A percentile compares a stretch with the other conserved stretches of the same genome.
Evolutionary conservation across 1,284 basidiomycete genomes (phyloP).

Genomic region (Leccinum insolens): DNA sequence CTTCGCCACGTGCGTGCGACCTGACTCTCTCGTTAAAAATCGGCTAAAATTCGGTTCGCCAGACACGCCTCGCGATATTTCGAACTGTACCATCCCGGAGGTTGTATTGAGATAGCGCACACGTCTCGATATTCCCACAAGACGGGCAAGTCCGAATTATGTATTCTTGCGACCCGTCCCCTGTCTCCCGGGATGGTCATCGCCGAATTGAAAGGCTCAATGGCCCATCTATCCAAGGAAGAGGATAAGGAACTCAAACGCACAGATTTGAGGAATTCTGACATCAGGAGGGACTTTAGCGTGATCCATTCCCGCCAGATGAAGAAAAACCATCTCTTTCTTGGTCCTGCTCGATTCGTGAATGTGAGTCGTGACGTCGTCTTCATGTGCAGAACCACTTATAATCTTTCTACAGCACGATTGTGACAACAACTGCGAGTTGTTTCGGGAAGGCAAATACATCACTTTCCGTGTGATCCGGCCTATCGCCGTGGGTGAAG

Average conservation of each 20-base stretch:
- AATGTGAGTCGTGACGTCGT: slow-evolving; percentile 65
- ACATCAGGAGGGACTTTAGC: slow-evolving; percentile 86
- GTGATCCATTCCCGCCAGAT: slow-evolving; percentile 89
- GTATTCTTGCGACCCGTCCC: slow-evolving; percentile 81
- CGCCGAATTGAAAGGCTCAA: slow-evolving; percentile 83
- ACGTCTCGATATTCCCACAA: slow-evolving; percentile 82
- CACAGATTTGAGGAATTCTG: slow-evolving; percentile 66
- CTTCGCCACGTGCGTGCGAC: slow-evolving; percentile 76
- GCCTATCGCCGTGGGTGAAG: slow-evolving; percentile 80
- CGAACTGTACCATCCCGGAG: slow-evolving; percentile 79
- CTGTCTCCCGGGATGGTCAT: slow-evolving; percentile 75
- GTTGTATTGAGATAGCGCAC: slow-evolving; percentile 84
- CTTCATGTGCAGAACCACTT: slow-evolving; percentile 19
- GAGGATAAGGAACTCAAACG: slow-evolving; percentile 82
- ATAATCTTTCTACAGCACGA: slow-evolving; percentile 66
- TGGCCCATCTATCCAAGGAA: slow-evolving; percentile 81
- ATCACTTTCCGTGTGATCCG: slow-evolving; percentile 88
- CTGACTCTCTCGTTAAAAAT: slow-evolving; percentile 28
- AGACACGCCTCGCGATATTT: slow-evolving; percentile 87
- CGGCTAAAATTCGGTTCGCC: slow-evolving; percentile 31
- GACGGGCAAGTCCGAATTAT: slow-evolving; percentile 90
- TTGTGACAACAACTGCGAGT: slow-evolving; percentile 87
- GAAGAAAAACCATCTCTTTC: slow-evolving; percentile 90
- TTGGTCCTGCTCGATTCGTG: slow-evolving; percentile 92
- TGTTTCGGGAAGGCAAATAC: slow-evolving; percentile 84